Evolutionary conservation across 495 filamentous ascomycete genomes (phyloP), one percentile per base, ranked within the genome.

Genomic region (Saxispiralis lemnorum): DNA sequence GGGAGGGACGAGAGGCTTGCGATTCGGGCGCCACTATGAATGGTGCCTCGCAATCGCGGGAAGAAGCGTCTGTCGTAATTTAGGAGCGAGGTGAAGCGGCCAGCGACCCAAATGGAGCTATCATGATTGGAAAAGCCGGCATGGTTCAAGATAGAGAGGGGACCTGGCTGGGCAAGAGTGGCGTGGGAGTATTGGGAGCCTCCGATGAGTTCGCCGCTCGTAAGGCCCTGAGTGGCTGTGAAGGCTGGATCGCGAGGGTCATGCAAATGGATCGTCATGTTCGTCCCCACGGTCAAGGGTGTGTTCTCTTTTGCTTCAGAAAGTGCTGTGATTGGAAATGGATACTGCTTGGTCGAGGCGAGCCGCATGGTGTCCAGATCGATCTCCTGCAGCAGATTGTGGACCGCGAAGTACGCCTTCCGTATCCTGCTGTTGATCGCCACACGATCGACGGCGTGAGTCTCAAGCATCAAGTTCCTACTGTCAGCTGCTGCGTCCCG

Each of bases 11-110:
- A 63, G 49, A 96, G 71, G 43, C 75, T 76, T 48, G 82, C 87
- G 31, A 95, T 68, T 13, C 79, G 70, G 2, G 81, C 84, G 12
- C 87, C 86, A 12, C 82, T 87, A 59, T 93, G 73, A 15, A 94
- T 73, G 6, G 85, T 83, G 12, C 72, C 76, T 40, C 71, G 69
- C 11, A 95, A 67, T 7, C 72, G 73, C 11, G 87, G 83, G 57
- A 93, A 93, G 60, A 72, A 83, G 35, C 86, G 76, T 15, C 85
- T 73, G 54, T 94, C 85, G 58, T 93, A 95, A 50, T 79, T 79
- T 5, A 96, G 64, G 49, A 95, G 83, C 58, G 77, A 87, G 10
- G 84, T 81, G 58, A 95, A 96, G 19, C 88, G 76, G 10, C 88
- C 88, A 0, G 81, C 86, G 28, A 96, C 76, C 64, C 79, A 83